phyloP scores from a whole-genome alignment of 176 grass and related monocot genomes.

The Oryza brachyantha region DNA sequence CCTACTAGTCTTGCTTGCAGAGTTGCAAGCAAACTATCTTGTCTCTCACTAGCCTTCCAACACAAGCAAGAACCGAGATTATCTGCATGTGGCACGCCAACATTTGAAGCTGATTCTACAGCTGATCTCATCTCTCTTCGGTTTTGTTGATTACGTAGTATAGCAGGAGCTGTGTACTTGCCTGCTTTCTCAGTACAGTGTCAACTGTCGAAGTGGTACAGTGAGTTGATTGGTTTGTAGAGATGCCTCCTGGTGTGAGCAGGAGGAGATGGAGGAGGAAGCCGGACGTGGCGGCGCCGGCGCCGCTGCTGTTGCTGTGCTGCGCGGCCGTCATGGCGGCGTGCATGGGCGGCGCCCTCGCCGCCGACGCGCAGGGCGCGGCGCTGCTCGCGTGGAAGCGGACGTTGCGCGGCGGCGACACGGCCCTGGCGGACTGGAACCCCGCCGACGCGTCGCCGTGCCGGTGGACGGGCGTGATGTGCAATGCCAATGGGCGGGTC shows the following conservation, averaged over 20 bases:
- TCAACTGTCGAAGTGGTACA: not conserved
- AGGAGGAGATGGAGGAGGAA: conserved; percentile 14
- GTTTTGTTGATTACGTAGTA: conserved; percentile 4
- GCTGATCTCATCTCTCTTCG: not conserved
- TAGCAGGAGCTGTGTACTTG: not conserved
- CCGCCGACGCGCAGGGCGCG: conserved; percentile 58
- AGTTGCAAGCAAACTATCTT: conserved; percentile 13
- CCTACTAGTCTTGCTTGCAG: conserved; percentile 36
- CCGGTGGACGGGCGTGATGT: conserved; percentile 67
- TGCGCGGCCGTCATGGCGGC: conserved; percentile 34
- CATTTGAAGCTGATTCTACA: conserved; percentile 20
- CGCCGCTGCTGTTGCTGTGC: conserved; percentile 31
- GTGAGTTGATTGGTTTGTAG: not conserved
- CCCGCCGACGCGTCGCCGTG: conserved; percentile 48
- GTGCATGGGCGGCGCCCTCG: conserved; percentile 21
- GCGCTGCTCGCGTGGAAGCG: conserved; percentile 68
- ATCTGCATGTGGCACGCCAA: conserved; percentile 40
- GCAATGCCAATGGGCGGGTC: conserved; percentile 46
- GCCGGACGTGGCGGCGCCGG: not conserved
- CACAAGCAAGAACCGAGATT: conserved; percentile 52
- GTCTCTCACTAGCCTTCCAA: conserved; percentile 26
- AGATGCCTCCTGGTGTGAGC: conserved; percentile 26
- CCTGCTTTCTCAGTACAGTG: not conserved
- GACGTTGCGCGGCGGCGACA: conserved; percentile 28
- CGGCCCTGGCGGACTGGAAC: conserved; percentile 42